These are phyloP conservation scores for Camellia sinensis DNA, from an alignment of 148 eudicot species.

Conservation along the genomic window DNA sequence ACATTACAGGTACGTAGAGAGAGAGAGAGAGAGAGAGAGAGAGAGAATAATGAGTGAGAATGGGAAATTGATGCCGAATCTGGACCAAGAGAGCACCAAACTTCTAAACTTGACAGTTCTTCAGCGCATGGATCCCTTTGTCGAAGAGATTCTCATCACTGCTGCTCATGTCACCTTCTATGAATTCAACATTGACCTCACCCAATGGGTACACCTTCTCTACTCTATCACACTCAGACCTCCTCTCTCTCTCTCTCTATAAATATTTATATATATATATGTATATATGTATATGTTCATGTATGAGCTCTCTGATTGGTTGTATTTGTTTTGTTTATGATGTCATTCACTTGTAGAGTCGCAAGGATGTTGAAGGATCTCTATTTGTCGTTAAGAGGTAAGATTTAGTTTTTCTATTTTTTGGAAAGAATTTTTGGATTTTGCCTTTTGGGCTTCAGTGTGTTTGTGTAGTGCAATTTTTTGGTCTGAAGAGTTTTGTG, in stretches of 20 bases:
- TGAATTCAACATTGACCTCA: constrained; percentile 76
- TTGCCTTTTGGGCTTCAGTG: not conserved
- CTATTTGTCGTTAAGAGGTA: constrained; percentile 73
- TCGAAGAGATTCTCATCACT: constrained; percentile 86
- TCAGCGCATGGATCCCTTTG: constrained; percentile 75
- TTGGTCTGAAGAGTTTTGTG: not conserved
- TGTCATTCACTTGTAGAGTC: constrained; percentile 50
- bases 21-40: not conserved
- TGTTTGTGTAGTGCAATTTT: not conserved
- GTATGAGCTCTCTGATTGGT: not conserved
- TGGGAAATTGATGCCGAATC: constrained; percentile 84
- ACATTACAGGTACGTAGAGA: not conserved
- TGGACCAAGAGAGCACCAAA: constrained; percentile 78
- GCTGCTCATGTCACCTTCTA: constrained; percentile 95
- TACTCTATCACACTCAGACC: not conserved
- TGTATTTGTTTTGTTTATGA: constrained; percentile 3
- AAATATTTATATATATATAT: not conserved
- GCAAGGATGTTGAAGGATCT: constrained; percentile 90
- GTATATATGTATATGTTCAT: not conserved
- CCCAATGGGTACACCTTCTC: constrained; percentile 70
- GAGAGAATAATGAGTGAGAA: constrained; percentile 44
- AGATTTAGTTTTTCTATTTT: not conserved
- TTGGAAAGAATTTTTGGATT: not conserved
- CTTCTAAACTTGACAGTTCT: constrained; percentile 82
- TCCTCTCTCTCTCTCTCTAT: not conserved